These are phyloP conservation scores for Mortierella polycephala DNA, from an alignment of 371 early-diverging fungal species.

Conservation along the genomic window DNA sequence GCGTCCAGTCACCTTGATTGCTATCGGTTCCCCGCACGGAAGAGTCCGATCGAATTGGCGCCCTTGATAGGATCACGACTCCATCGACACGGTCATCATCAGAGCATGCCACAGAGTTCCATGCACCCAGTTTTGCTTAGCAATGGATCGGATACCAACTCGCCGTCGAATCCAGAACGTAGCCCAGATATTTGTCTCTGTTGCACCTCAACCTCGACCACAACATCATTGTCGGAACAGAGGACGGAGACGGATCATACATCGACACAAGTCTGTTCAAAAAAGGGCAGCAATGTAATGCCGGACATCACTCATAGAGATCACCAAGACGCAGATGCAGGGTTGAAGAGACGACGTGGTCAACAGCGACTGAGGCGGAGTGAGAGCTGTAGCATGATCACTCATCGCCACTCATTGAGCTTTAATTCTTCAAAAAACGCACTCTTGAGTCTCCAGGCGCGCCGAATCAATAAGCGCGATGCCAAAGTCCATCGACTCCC, in stretches of 20 bases:
- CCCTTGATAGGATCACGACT: neutral
- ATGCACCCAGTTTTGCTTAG: neutral
- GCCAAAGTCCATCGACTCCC: constrained; percentile 38
- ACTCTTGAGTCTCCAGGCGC: constrained; percentile 36
- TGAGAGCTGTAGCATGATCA: constrained; percentile 27
- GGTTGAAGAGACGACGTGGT: neutral
- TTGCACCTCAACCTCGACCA: neutral
- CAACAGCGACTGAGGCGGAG: constrained; percentile 10
- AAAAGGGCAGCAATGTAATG: no score
- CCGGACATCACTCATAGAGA: no score
- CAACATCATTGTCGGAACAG: no score
- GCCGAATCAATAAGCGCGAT: constrained; percentile 41
- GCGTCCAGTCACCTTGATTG: constrained; percentile 7
- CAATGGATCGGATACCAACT: neutral
- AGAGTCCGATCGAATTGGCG: constrained; percentile 8
- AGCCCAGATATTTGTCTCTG: neutral
- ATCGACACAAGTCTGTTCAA: no score
- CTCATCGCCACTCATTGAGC: constrained; percentile 27
- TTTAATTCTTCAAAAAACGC: constrained; percentile 38
- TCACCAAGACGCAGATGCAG: neutral
- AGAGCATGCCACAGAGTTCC: constrained; percentile 23
- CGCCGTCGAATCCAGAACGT: neutral
- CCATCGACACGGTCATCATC: constrained; percentile 18
- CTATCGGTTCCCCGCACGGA: constrained; percentile 24
- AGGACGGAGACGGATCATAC: no score